Conservation (phyloP, 805 yeast genomes). For the Barnettozyma siamensis region DNA sequence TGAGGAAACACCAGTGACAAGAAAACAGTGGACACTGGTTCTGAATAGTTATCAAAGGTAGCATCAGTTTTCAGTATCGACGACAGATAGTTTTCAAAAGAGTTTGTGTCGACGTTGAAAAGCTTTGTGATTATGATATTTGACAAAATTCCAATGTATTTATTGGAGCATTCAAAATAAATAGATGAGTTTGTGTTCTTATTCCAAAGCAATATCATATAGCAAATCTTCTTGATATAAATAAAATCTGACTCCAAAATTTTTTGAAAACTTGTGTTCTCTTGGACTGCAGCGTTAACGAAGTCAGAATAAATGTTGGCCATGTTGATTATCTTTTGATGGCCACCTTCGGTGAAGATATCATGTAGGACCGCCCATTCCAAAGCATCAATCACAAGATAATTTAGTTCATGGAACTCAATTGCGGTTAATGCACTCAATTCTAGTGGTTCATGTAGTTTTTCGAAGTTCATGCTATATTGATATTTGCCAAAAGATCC, state of each 20-base stretch:
- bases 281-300: slow-evolving; percentile 23
- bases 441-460: slow-evolving; percentile 10
- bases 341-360: slow-evolving; percentile 32
- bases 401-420: slow-evolving; percentile 41
- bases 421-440: slow-evolving; percentile 8
- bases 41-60: slow-evolving; percentile 7
- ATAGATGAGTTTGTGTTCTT: slow-evolving; percentile 28
- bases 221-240: slow-evolving; percentile 21
- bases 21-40: slow-evolving; percentile 16
- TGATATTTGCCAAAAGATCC: slow-evolving; percentile 42
- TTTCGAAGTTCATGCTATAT: slow-evolving; percentile 17
- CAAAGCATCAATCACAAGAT: slow-evolving; percentile 28
- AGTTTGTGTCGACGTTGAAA: slow-evolving; percentile 17
- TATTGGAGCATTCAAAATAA: slow-evolving; percentile 27
- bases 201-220: slow-evolving; percentile 25
- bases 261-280: slow-evolving; percentile 23
- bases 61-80: slow-evolving; percentile 12
- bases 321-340: slow-evolving; percentile 25
- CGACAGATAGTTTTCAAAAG: slow-evolving; percentile 18
- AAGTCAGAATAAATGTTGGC: slow-evolving; percentile 22
- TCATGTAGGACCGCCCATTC: slow-evolving; percentile 34
- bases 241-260: slow-evolving; percentile 27
- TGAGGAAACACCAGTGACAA: slow-evolving; percentile 25
- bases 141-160: slow-evolving; percentile 30
- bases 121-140: slow-evolving; percentile 32